Evolutionary conservation across 345 rosid species (phyloP).

Genomic region (Arabidopsis thaliana): DNA sequence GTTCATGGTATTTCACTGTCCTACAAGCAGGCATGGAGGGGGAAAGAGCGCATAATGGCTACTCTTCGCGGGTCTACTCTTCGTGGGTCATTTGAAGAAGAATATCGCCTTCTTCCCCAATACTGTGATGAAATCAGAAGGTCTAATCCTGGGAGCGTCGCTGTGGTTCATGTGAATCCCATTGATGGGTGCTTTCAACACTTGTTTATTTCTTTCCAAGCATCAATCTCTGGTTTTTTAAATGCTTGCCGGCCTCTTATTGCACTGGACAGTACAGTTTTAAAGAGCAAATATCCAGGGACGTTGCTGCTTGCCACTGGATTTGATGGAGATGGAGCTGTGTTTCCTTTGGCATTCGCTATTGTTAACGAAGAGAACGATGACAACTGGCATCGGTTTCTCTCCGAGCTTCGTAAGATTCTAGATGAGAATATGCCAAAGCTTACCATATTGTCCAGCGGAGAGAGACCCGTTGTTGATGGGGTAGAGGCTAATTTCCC

Average conservation of each 20-base stretch:
- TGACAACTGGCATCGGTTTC: slow-evolving; percentile 83
- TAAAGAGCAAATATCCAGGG: slow-evolving; percentile 82
- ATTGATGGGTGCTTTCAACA: slow-evolving; percentile 70
- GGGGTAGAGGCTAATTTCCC: slow-evolving; percentile 91
- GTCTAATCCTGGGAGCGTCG: slow-evolving; percentile 81
- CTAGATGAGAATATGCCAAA: slow-evolving; percentile 86
- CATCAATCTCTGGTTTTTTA: slow-evolving; percentile 82
- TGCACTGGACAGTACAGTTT: slow-evolving; percentile 68
- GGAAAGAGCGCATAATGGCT: slow-evolving; percentile 90
- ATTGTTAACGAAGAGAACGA: slow-evolving; percentile 81
- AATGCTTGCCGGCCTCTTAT: slow-evolving; percentile 86
- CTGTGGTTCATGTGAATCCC: slow-evolving; percentile 67
- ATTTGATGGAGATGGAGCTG: slow-evolving; percentile 87
- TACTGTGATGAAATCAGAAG: slow-evolving; percentile 79
- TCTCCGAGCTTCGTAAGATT: slow-evolving; percentile 76
- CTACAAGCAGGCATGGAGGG: slow-evolving; percentile 98
- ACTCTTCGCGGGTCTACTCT: slow-evolving; percentile 67
- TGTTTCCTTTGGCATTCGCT: slow-evolving; percentile 83
- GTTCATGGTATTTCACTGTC: slow-evolving; percentile 84
- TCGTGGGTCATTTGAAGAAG: slow-evolving; percentile 92
- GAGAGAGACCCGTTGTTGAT: slow-evolving; percentile 68
- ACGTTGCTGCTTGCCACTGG: slow-evolving; percentile 84
- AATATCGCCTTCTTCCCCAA: slow-evolving; percentile 81
- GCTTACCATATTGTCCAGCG: slow-evolving; percentile 82
- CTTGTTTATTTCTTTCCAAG: slow-evolving; percentile 78